These are phyloP conservation scores for Rhodocollybia butyracea DNA, from an alignment of 768 basidiomycete genomes.

Conservation along the genomic window DNA sequence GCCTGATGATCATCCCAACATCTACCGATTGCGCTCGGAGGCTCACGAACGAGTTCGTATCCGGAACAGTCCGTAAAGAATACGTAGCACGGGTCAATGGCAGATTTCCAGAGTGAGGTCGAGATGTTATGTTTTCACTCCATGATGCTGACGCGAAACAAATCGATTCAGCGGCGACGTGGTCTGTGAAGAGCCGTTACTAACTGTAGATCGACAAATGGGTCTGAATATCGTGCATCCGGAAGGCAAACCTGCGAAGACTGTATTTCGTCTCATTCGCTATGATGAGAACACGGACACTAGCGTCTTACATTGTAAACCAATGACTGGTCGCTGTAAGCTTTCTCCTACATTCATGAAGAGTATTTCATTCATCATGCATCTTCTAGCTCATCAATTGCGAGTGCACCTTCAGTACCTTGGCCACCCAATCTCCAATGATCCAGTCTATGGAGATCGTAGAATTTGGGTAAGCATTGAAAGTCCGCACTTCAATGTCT, in stretches of 20 bases:
- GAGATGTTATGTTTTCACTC: background rate
- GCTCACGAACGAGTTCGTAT: conserved; percentile 79
- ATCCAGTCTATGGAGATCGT: conserved; percentile 84
- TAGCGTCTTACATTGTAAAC: conserved; percentile 81
- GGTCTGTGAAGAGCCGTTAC: conserved; percentile 79
- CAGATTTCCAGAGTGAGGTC: conserved; percentile 76
- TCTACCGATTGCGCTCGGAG: conserved; percentile 62
- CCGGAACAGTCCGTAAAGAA: conserved; percentile 82
- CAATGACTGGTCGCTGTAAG: conserved; percentile 91
- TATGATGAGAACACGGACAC: conserved; percentile 81
- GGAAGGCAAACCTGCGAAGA: conserved; percentile 91
- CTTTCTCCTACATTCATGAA: conserved; percentile 4
- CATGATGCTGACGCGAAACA: background rate
- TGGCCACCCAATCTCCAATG: conserved; percentile 92
- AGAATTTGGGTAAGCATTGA: conserved; percentile 63
- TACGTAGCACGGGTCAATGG: conserved; percentile 89
- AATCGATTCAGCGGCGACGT: conserved; percentile 59
- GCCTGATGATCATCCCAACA: conserved; percentile 90
- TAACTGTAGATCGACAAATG: conserved; percentile 95
- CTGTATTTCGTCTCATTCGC: conserved; percentile 77
- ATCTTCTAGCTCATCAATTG: conserved; percentile 83
- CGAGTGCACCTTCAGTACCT: conserved; percentile 95
- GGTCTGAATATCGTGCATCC: conserved; percentile 95
- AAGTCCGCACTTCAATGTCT: background rate
- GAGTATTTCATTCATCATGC: background rate